Percentiles rank a stretch among this genome's conserved stretches.
These are phyloP conservation scores for Fusarium newnesense DNA, from an alignment of 2,329 filamentous ascomycete genomes.

Conservation along the genomic window DNA sequence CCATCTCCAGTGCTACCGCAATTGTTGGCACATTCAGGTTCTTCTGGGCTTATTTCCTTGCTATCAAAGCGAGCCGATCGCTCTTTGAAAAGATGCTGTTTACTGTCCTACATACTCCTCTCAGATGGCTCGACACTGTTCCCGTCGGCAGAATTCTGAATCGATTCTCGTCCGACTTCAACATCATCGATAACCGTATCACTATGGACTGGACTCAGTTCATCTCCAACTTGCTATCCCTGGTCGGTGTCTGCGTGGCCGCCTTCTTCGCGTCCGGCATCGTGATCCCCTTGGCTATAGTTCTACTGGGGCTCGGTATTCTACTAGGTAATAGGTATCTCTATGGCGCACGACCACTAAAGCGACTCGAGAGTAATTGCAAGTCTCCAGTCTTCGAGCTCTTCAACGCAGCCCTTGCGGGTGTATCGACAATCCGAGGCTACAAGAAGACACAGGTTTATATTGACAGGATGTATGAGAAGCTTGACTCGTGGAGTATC, in stretches of 20 bases:
- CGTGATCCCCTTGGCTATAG: constrained; percentile 69
- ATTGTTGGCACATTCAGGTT: constrained; percentile 71
- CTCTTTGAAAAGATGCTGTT: constrained; percentile 76
- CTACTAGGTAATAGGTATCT: constrained; percentile 72
- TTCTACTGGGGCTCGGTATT: constrained; percentile 68
- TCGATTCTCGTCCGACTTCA: constrained; percentile 81
- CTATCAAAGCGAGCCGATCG: constrained; percentile 73
- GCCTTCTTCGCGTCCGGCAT: constrained; percentile 74
- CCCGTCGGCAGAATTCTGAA: constrained; percentile 82
- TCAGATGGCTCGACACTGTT: constrained; percentile 85
- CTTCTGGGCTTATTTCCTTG: constrained; percentile 71
- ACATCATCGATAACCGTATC: constrained; percentile 75
- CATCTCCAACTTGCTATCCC: constrained; percentile 67
- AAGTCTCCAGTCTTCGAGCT: constrained; percentile 86
- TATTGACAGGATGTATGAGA: constrained; percentile 73
- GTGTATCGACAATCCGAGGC: constrained; percentile 79
- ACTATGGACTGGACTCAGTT: constrained; percentile 71
- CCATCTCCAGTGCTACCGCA: constrained; percentile 71
- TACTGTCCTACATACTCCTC: constrained; percentile 74
- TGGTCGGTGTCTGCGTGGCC: constrained; percentile 74
- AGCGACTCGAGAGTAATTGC: constrained; percentile 79
- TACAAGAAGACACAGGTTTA: constrained; percentile 77
- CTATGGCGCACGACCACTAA: constrained; percentile 77
- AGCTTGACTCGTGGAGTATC: constrained; percentile 74
- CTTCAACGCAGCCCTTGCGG: constrained; percentile 77